phyloP scores from a whole-genome alignment of 805 yeast species.

The Hemisphaericaspora nanyangensis region DNA sequence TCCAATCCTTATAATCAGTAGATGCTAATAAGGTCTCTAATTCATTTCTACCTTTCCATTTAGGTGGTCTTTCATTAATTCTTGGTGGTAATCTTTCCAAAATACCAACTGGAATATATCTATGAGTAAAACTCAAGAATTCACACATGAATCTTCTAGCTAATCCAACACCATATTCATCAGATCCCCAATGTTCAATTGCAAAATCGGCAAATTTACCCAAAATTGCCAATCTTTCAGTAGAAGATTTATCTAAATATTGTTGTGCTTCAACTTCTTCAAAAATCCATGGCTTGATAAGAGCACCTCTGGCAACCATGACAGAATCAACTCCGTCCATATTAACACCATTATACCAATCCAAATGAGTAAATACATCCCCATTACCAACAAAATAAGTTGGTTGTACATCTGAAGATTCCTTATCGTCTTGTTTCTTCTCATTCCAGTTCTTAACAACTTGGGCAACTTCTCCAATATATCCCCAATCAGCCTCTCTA shows the following conservation, averaged over 20 bases:
- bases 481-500: constrained; percentile 88
- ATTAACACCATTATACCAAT: constrained; percentile 72
- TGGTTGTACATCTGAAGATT: constrained; percentile 50
- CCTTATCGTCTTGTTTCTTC: constrained; percentile 57
- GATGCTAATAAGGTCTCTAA: constrained; percentile 87
- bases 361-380: constrained; percentile 81
- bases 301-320: constrained; percentile 97
- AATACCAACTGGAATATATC: constrained; percentile 93
- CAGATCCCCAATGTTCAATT: constrained; percentile 96
- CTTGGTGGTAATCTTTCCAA: constrained; percentile 85
- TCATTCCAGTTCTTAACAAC: constrained; percentile 59
- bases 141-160: constrained; percentile 92
- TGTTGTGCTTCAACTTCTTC: constrained; percentile 91
- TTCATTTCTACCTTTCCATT: constrained; percentile 90
- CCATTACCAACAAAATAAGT: constrained; percentile 94
- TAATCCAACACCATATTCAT: constrained; percentile 85
- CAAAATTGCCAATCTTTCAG: constrained; percentile 79
- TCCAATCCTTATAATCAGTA: constrained; percentile 88
- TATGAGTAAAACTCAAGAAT: constrained; percentile 86
- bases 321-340: constrained; percentile 80
- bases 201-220: constrained; percentile 73
- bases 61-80: constrained; percentile 89
- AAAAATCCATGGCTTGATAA: constrained; percentile 98
- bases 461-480: constrained; percentile 69
- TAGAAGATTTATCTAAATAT: constrained; percentile 84